A percentile compares a stretch with the other conserved stretches of the same genome.
These are phyloP conservation scores for Tetrahymena thermophila DNA, from an alignment of 73 alveolate genomes.

Conservation along the genomic window DNA sequence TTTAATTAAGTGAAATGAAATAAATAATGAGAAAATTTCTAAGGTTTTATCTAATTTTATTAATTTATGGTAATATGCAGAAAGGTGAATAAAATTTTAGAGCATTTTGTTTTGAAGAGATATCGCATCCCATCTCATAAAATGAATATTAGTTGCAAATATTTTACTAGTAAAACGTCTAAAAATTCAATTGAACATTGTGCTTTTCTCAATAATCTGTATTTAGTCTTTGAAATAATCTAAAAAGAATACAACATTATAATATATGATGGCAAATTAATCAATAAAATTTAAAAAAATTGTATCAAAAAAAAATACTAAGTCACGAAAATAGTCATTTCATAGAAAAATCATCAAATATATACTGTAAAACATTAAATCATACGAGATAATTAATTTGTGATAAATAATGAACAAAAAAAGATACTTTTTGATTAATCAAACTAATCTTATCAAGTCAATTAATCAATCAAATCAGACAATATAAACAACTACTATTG, in stretches of 20 bases:
- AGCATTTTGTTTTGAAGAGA: not conserved
- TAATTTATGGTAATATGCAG: not conserved
- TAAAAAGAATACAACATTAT: not conserved
- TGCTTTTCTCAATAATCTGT: not conserved
- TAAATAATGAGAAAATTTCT: not conserved
- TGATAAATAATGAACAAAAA: not conserved
- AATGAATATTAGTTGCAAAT: not conserved
- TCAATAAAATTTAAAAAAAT: not conserved
- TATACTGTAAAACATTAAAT: not conserved
- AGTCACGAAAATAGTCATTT: not conserved
- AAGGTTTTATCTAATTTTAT: not conserved
- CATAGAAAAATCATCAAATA: not conserved
- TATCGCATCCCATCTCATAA: not conserved
- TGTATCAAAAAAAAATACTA: not conserved
- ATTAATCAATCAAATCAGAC: not conserved
- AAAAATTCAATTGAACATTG: not conserved
- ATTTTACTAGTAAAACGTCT: not conserved
- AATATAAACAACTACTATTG: not conserved
- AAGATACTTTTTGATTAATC: not conserved
- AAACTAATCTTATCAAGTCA: not conserved
- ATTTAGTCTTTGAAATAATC: not conserved
- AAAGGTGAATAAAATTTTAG: not conserved
- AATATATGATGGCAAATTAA: not conserved
- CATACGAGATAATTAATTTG: not conserved
- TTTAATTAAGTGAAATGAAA: too few relatives aligned